Base-by-base conservation (phyloP, 306 rosid species). In the Parietaria judaica region DNA sequence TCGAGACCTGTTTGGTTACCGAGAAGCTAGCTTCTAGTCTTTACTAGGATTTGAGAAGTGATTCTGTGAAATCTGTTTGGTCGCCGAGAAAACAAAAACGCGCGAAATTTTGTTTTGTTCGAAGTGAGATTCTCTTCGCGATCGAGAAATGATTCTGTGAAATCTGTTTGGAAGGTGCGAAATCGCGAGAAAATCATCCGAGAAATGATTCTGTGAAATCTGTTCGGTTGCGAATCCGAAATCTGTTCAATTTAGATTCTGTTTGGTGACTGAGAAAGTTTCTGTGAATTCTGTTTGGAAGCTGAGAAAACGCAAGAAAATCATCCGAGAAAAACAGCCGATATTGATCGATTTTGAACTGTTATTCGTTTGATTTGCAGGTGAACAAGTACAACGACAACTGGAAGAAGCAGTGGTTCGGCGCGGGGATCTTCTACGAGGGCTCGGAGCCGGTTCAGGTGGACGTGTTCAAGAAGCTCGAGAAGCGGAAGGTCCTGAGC, bases 371-470 rank as follows among this genome's bases (percentile, higher is more conserved):
- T 3, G 0, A 14, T 39, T 6, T 34, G 13, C 69, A 87, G 97
- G 98, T 91, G 83, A 85, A 91, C 87, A 88, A 83, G 79, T 82
- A 78, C 81, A 80, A 91, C 56, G 64, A 72, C 0, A 69, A 63
- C 15, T 91, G 98, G 98, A 58, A 87, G 82, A 91, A 91, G 49
- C 63, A 91, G 50, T 91, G 98, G 98, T 91, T 78, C 75, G 98
- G 98, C 4, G 74, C 92, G 0, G 98, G 98, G 23, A 83, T 91
- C 10, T 91, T 91, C 89, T 91, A 78, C 79, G 98, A 87, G 58
- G 94, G 96, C 5, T 70, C 84, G 70, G 98, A 91, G 57, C 80
- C 73, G 5, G 89, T 91, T 15, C 87, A 91, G 6, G 95, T 91
- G 15, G 98, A 91, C 71, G 96, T 91, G 66, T 91, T 91, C 87